These are phyloP conservation scores for Thamnidium elegans DNA, from an alignment of 192 early-diverging fungal species.

Conservation along the genomic window DNA sequence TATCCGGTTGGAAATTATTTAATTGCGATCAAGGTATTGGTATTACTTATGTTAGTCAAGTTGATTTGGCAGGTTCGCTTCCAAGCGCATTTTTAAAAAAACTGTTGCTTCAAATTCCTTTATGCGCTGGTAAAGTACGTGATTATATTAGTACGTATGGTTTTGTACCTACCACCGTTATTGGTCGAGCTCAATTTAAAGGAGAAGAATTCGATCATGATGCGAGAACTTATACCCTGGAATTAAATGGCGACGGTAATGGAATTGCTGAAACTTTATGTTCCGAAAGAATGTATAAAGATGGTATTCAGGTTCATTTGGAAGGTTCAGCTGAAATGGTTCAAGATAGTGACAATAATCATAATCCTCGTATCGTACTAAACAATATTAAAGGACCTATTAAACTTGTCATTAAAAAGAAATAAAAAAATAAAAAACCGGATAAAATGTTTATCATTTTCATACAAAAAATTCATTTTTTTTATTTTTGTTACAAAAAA, in stretches of 20 bases:
- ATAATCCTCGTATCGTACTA: neutral
- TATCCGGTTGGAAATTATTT: constrained; percentile 49
- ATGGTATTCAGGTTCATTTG: constrained; percentile 41
- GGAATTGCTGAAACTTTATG: constrained; percentile 21
- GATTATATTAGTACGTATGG: constrained; percentile 46
- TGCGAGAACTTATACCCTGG: constrained; percentile 26
- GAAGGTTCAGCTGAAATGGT: neutral
- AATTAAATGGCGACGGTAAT: constrained; percentile 26
- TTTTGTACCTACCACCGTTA: constrained; percentile 41
- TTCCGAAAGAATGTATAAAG: constrained; percentile 45
- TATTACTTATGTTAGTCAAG: constrained; percentile 49
- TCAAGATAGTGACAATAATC: neutral
- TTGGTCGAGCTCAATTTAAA: constrained; percentile 23
- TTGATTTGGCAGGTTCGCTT: constrained; percentile 48
- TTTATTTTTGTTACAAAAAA: neutral
- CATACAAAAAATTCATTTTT: neutral
- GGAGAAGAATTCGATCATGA: constrained; percentile 42
- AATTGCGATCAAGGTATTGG: constrained; percentile 22
- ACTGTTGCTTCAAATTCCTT: constrained; percentile 41
- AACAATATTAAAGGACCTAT: neutral
- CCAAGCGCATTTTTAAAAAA: constrained; percentile 45
- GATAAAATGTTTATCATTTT: neutral
- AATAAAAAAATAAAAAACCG: neutral
- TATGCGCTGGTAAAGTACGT: constrained; percentile 41
- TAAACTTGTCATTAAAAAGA: constrained; percentile 1